Conservation (phyloP, 2,329 filamentous ascomycete species). For the Teratosphaeriaceae sp. region DNA sequence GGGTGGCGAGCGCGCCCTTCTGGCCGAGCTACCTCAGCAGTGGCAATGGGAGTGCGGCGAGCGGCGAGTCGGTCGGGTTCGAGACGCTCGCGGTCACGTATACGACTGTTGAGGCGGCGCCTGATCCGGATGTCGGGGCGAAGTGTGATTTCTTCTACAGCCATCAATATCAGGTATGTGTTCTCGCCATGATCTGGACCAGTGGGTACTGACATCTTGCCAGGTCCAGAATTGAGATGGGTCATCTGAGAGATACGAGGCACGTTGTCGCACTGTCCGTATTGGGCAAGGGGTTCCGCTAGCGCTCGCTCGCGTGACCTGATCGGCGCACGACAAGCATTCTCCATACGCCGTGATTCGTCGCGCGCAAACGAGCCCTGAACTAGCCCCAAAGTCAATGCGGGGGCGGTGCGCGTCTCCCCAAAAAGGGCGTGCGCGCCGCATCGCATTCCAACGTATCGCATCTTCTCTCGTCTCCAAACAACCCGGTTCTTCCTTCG, state of each 20-base stretch:
- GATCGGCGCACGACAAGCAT: too few relatives aligned
- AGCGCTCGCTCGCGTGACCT: too few relatives aligned
- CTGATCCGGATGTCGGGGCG: conserved; percentile 13
- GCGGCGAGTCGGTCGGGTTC: conserved; percentile 14
- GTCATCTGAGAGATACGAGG: neutral
- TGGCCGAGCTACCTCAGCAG: conserved; percentile 14
- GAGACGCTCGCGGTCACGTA: conserved; percentile 13
- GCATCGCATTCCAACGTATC: neutral
- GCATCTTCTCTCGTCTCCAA: neutral
- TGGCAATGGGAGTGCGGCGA: conserved; percentile 7
- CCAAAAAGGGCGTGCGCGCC: neutral
- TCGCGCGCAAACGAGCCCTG: too few relatives aligned
- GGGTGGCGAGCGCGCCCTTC: conserved; percentile 9
- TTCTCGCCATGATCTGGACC: neutral
- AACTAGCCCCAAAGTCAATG: too few relatives aligned
- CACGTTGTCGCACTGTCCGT: too few relatives aligned
- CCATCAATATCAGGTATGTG: conserved; percentile 1
- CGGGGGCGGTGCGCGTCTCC: too few relatives aligned
- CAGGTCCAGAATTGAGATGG: neutral
- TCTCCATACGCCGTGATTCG: too few relatives aligned
- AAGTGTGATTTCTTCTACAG: conserved; percentile 17
- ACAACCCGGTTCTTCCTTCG: neutral
- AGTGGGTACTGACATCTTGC: neutral
- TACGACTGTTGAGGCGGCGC: conserved; percentile 7
- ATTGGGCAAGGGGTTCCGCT: too few relatives aligned